Evolutionary conservation across 139 green algal species (phyloP).

Genomic region (Micractinium sp.): DNA sequence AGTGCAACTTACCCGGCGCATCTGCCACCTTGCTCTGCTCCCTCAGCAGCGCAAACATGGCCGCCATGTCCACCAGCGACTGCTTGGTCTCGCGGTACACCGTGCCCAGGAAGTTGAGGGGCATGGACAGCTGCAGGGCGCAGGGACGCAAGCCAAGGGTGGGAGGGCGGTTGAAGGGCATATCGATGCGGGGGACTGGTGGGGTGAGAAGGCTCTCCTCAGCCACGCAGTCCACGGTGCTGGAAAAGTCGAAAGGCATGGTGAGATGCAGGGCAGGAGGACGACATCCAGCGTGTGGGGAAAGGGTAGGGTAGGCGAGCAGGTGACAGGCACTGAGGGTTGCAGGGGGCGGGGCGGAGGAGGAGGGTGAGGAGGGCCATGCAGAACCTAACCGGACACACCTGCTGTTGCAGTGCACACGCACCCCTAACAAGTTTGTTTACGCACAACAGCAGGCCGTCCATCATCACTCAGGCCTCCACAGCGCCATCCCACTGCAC

Average conservation of each 20-base stretch:
- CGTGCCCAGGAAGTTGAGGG: conserved; percentile 98
- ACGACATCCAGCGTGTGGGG: no score
- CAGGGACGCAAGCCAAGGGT: background rate
- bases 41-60: conserved; percentile 91
- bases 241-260: background rate
- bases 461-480: background rate
- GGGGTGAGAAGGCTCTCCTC: no score
- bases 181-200: no score
- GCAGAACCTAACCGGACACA: no score
- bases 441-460: background rate
- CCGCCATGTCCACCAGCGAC: conserved; percentile 95
- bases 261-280: background rate
- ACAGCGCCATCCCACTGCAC: background rate
- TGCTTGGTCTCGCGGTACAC: conserved; percentile 97
- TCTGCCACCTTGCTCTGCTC: conserved; percentile 37
- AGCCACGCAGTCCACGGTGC: no score
- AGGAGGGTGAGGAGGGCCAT: no score
- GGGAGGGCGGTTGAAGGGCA: background rate
- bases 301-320: no score
- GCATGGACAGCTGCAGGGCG: conserved; percentile 87
- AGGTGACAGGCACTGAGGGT: no score
- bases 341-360: no score
- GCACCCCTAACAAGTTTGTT: no score
- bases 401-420: no score
- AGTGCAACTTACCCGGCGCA: conserved; percentile 2